Evolutionary conservation across 441 rosid genomes (phyloP).

Genomic region (Flueggea neowawraea): DNA sequence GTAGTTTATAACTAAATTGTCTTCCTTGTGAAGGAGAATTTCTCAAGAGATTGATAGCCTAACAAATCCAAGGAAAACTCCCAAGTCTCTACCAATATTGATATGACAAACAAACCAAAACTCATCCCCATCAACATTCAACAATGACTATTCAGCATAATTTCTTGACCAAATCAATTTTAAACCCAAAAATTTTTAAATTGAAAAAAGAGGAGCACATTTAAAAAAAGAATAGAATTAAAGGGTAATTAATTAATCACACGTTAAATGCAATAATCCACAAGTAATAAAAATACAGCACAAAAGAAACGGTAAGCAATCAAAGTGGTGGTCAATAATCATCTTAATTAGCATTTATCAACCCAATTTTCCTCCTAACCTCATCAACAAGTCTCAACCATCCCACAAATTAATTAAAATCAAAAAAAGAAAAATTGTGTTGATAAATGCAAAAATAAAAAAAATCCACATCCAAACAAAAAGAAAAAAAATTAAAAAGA

Average conservation of each 20-base stretch:
- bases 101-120: not conserved
- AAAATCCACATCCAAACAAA: conserved; percentile 1
- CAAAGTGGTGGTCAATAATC: not conserved
- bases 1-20: no score
- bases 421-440: conserved; percentile 27
- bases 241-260: not conserved
- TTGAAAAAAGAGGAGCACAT: not conserved
- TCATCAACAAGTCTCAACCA: not conserved
- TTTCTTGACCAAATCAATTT: not conserved
- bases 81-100: no score
- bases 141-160: not conserved
- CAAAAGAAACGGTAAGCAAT: not conserved
- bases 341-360: conserved; percentile 32
- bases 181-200: not conserved
- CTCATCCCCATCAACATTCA: not conserved
- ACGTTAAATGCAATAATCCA: not conserved
- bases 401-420: not conserved
- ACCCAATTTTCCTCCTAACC: conserved; percentile 23
- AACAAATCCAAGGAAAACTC: not conserved
- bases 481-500: not conserved
- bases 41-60: not conserved
- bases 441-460: conserved; percentile 39
- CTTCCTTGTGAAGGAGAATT: not conserved
- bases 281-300: not conserved
- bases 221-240: not conserved